Evolutionary conservation across 2,329 filamentous ascomycete genomes (phyloP).

Genomic region (Epichloe elymi): DNA sequence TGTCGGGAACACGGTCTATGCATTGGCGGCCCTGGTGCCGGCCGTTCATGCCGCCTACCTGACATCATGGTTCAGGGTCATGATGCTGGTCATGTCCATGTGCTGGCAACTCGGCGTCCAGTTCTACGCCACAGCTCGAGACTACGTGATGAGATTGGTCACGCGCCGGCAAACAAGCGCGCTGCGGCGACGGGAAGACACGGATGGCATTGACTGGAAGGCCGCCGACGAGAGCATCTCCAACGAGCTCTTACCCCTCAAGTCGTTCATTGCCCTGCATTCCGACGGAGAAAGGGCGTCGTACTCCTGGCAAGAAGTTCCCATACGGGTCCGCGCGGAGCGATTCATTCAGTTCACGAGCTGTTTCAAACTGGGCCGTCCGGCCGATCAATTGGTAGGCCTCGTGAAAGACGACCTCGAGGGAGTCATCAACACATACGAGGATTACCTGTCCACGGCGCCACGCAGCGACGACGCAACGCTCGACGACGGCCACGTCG

Average conservation of each 20-base stretch:
- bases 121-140: slow-evolving; percentile 8
- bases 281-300: neutral
- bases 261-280: neutral
- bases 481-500: slow-evolving; percentile 6
- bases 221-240: slow-evolving; percentile 5
- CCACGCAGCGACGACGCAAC: neutral
- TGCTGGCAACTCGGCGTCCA: slow-evolving; percentile 10
- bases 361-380: slow-evolving; percentile 7
- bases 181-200: slow-evolving; percentile 1
- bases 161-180: slow-evolving; percentile 7
- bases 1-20: slow-evolving; percentile 10
- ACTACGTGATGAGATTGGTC: slow-evolving; percentile 7
- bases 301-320: slow-evolving; percentile 5
- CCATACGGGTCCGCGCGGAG: slow-evolving; percentile 8
- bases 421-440: slow-evolving; percentile 9
- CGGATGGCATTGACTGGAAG: slow-evolving; percentile 6
- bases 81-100: slow-evolving; percentile 11
- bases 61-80: slow-evolving; percentile 9
- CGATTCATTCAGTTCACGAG: slow-evolving; percentile 10
- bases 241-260: slow-evolving; percentile 5
- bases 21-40: slow-evolving; percentile 9
- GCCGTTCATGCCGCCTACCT: slow-evolving; percentile 7
- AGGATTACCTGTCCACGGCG: slow-evolving; percentile 8
- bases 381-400: slow-evolving; percentile 10
- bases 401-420: slow-evolving; percentile 11